Percentiles rank a stretch among this genome's conserved stretches.
These are phyloP conservation scores for Claviceps humidiphila DNA, from an alignment of 2,329 filamentous ascomycete genomes.

Conservation along the genomic window DNA sequence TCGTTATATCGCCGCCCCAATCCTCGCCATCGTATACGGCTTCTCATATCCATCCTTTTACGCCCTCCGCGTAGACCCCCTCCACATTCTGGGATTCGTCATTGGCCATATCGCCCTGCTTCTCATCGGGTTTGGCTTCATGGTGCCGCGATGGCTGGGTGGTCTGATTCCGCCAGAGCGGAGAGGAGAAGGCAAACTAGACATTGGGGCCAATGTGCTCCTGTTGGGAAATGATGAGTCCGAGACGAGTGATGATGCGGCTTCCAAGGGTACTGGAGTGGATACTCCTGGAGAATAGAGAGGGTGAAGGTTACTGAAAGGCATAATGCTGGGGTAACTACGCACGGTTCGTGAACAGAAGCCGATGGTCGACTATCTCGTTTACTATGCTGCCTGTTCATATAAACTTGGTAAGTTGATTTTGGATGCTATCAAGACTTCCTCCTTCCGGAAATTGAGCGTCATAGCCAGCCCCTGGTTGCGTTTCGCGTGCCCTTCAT, in stretches of 20 bases:
- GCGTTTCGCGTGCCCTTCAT: too few relatives aligned
- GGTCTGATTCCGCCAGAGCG: conserved; percentile 35
- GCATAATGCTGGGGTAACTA: too few relatives aligned
- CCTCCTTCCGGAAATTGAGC: too few relatives aligned
- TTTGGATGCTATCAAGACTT: too few relatives aligned
- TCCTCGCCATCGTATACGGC: conserved; percentile 36
- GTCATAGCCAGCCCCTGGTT: too few relatives aligned
- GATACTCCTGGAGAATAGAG: too few relatives aligned
- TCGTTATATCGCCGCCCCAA: conserved; percentile 35
- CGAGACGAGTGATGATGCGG: background rate
- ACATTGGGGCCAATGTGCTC: conserved; percentile 11
- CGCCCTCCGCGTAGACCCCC: conserved; percentile 32
- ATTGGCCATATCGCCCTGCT: conserved; percentile 33
- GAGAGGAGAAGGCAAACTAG: conserved; percentile 28
- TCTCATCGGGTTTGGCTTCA: conserved; percentile 31
- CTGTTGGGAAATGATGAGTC: background rate
- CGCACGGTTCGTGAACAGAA: too few relatives aligned
- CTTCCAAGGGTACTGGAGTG: background rate
- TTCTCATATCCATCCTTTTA: conserved; percentile 39
- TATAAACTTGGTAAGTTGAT: too few relatives aligned
- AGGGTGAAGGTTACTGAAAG: too few relatives aligned
- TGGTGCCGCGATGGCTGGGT: conserved; percentile 41
- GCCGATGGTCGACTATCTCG: too few relatives aligned
- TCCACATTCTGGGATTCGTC: conserved; percentile 36
- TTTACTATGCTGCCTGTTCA: too few relatives aligned